These are phyloP conservation scores for Candida mattraensis DNA, from an alignment of 805 yeast genomes.

Conservation along the genomic window DNA sequence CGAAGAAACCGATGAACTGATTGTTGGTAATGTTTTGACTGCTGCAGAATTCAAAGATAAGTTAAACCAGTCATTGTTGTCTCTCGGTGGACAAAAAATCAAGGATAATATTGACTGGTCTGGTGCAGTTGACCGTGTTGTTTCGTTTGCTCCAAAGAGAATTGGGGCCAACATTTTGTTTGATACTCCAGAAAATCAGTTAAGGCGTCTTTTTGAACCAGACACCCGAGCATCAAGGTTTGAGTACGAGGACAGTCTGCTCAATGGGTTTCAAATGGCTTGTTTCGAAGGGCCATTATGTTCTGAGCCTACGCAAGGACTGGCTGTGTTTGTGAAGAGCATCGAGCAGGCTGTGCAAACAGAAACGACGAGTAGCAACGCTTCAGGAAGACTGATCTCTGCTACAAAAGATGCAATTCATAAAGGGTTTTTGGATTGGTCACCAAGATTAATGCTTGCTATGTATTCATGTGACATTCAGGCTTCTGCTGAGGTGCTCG, in stretches of 20 bases:
- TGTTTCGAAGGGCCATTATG: slow-evolving; percentile 84
- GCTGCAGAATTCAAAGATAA: slow-evolving; percentile 33
- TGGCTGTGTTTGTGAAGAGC: slow-evolving; percentile 52
- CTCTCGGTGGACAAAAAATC: slow-evolving; percentile 18
- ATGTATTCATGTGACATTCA: slow-evolving; percentile 94
- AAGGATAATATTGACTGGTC: slow-evolving; percentile 32
- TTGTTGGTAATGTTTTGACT: slow-evolving; percentile 45
- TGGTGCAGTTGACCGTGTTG: slow-evolving; percentile 40
- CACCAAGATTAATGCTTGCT: slow-evolving; percentile 89
- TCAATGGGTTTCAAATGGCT: slow-evolving; percentile 85
- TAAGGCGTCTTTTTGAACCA: slow-evolving; percentile 35
- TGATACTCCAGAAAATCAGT: slow-evolving; percentile 43
- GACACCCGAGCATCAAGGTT: slow-evolving; percentile 20
- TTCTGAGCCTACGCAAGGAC: slow-evolving; percentile 84
- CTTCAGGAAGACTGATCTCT: slow-evolving; percentile 73
- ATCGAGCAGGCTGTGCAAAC: slow-evolving; percentile 38
- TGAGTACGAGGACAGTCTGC: slow-evolving; percentile 58
- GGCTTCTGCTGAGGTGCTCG: slow-evolving; percentile 90
- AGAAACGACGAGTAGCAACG: too few species aligned
- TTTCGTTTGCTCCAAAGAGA: slow-evolving; percentile 76
- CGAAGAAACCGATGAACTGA: slow-evolving; percentile 29
- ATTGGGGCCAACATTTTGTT: slow-evolving; percentile 73
- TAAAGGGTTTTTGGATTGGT: slow-evolving; percentile 69
- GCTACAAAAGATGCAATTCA: slow-evolving; percentile 73
- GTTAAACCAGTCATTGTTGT: slow-evolving; percentile 30